phyloP scores from a whole-genome alignment of 2,329 filamentous ascomycete species.

The Xylaria sp. region DNA sequence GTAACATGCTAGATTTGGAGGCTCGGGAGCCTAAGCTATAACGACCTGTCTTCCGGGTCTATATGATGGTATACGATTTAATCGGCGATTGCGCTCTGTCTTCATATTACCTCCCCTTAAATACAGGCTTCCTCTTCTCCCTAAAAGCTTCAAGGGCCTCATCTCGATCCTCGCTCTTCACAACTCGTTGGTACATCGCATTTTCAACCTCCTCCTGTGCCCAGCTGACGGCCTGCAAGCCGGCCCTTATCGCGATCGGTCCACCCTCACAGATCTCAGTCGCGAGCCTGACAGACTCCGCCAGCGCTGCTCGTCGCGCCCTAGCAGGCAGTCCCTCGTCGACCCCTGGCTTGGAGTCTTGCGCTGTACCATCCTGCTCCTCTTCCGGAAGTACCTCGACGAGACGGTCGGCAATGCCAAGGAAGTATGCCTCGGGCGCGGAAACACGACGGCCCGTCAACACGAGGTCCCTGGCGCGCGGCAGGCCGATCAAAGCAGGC shows the following conservation, averaged over 20 bases:
- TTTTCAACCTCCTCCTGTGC: slow-evolving; percentile 81
- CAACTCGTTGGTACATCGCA: slow-evolving; percentile 81
- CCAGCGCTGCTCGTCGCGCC: slow-evolving; percentile 71
- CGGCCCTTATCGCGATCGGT: slow-evolving; percentile 80
- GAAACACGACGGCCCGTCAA: slow-evolving; percentile 86
- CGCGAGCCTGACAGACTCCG: slow-evolving; percentile 79
- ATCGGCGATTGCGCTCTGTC: not conserved
- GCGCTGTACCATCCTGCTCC: slow-evolving; percentile 49
- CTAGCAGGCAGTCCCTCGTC: slow-evolving; percentile 54
- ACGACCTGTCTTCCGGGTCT: too few species aligned
- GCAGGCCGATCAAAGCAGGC: slow-evolving; percentile 77
- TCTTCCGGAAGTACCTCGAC: slow-evolving; percentile 75
- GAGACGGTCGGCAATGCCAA: slow-evolving; percentile 88
- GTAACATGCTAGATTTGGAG: too few species aligned
- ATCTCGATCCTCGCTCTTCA: slow-evolving; percentile 82
- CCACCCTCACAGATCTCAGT: slow-evolving; percentile 88
- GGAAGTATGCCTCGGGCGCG: slow-evolving; percentile 85
- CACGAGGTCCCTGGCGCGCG: slow-evolving; percentile 86
- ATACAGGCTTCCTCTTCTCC: slow-evolving; percentile 65
- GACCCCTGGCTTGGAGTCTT: slow-evolving; percentile 41
- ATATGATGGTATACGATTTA: not conserved
- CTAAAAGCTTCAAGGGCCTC: slow-evolving; percentile 87
- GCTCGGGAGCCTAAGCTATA: too few species aligned
- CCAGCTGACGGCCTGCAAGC: slow-evolving; percentile 76
- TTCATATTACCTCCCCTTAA: slow-evolving; percentile 56